Evolutionary conservation across 805 yeast genomes (phyloP).

Genomic region (Saccharomycopsis fermentans): DNA sequence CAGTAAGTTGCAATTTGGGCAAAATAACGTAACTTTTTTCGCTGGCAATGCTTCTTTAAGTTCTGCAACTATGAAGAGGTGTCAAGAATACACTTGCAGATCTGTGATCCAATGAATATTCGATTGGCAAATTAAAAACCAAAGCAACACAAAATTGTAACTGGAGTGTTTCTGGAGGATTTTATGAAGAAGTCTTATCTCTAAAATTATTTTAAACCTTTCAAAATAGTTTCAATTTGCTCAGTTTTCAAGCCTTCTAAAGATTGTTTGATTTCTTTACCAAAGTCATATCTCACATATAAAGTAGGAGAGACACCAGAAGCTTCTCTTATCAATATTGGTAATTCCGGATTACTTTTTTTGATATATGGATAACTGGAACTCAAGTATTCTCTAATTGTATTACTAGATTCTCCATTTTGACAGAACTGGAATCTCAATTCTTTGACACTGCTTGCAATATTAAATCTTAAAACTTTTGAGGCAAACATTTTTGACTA

Average conservation of each 20-base stretch:
- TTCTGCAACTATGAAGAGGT: too few species aligned
- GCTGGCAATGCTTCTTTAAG: too few species aligned
- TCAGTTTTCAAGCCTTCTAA: constrained; percentile 27
- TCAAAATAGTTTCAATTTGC: constrained; percentile 22
- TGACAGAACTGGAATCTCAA: constrained; percentile 75
- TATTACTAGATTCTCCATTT: constrained; percentile 60
- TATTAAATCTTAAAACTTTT: constrained; percentile 24
- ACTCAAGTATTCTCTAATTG: constrained; percentile 49
- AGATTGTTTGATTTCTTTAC: constrained; percentile 27
- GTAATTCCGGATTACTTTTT: constrained; percentile 53
- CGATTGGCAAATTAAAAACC: too few species aligned
- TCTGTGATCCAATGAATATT: too few species aligned
- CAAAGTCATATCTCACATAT: constrained; percentile 55
- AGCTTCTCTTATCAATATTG: constrained; percentile 72
- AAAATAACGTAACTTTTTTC: too few species aligned
- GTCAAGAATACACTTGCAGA: too few species aligned
- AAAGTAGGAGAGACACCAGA: constrained; percentile 62
- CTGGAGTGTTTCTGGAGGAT: too few species aligned
- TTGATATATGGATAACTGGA: constrained; percentile 56
- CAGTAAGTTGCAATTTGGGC: too few species aligned
- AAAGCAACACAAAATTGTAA: too few species aligned
- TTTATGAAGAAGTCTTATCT: too few species aligned
- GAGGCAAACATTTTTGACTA: constrained; percentile 34
- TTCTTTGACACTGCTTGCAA: constrained; percentile 54
- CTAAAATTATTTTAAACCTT: constrained; percentile 14